Conservation (phyloP, 1,284 basidiomycete genomes). For the Tilletia horrida region DNA sequence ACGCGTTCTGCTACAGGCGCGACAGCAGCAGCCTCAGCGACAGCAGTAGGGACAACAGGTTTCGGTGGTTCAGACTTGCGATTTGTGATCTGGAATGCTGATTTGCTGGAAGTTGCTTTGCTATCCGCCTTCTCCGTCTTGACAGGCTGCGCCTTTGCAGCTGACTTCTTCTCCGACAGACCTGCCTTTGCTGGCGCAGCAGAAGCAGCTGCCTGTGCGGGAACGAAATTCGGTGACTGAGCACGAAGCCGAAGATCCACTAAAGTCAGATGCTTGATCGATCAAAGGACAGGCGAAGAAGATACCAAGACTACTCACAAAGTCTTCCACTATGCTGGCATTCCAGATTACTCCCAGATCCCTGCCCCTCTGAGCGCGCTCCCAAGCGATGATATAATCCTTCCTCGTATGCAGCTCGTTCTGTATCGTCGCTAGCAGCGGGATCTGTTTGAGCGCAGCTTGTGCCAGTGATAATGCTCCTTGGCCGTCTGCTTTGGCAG, state of each 20-base stretch:
- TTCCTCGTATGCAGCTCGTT: conserved; percentile 36
- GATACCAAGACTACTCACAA: conserved; percentile 9
- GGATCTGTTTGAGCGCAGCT: conserved; percentile 16
- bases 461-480: neutral
- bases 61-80: conserved; percentile 27
- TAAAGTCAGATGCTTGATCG: neutral
- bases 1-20: no score
- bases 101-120: neutral
- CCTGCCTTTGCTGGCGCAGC: conserved; percentile 17
- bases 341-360: conserved; percentile 34
- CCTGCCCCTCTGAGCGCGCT: conserved; percentile 32
- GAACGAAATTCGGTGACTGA: conserved; percentile 27
- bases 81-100: conserved; percentile 16
- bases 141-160: conserved; percentile 24
- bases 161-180: conserved; percentile 11
- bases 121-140: conserved; percentile 21
- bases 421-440: conserved; percentile 33
- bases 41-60: conserved; percentile 17
- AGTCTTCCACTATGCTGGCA: conserved; percentile 26
- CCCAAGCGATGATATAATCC: conserved; percentile 35
- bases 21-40: no score
- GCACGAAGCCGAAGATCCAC: conserved; percentile 20
- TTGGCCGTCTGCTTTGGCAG: neutral
- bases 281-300: neutral
- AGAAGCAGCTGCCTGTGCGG: conserved; percentile 26